These are phyloP conservation scores for Blastomyces parvus DNA, from an alignment of 2,329 filamentous ascomycete genomes.

Conservation along the genomic window DNA sequence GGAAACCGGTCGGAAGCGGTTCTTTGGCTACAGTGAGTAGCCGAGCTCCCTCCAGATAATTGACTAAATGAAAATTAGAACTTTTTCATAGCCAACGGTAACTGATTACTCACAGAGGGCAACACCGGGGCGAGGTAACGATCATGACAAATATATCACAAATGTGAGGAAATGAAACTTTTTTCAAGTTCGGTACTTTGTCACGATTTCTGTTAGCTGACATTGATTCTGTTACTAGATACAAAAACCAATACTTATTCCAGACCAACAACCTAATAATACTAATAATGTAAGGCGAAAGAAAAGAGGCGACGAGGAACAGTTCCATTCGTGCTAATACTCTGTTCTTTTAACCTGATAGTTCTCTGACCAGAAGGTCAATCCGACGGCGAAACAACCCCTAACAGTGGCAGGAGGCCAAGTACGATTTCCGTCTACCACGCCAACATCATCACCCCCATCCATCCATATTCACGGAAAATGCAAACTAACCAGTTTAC, in stretches of 20 bases:
- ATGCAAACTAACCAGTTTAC: background rate
- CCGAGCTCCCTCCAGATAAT: background rate
- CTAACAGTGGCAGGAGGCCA: background rate
- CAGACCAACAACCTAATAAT: background rate
- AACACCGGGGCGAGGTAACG: background rate
- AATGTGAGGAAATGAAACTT: background rate
- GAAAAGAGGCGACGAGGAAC: no score
- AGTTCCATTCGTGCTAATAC: no score
- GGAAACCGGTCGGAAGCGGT: slow-evolving; percentile 4
- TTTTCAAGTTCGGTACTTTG: no score
- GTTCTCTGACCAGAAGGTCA: background rate
- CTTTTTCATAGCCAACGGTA: background rate
- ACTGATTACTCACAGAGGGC: background rate
- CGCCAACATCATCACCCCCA: background rate
- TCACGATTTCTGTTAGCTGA: background rate
- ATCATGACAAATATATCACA: slow-evolving; percentile 4
- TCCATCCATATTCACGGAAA: no score
- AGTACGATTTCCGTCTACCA: background rate
- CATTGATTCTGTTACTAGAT: background rate
- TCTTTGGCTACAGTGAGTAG: background rate
- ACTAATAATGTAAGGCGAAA: background rate
- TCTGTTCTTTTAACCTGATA: background rate
- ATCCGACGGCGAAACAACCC: background rate
- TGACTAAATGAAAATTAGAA: background rate
- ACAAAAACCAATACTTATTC: background rate